Base-by-base conservation (phyloP, 805 yeast species). In the Phaffomyces opuntiae region DNA sequence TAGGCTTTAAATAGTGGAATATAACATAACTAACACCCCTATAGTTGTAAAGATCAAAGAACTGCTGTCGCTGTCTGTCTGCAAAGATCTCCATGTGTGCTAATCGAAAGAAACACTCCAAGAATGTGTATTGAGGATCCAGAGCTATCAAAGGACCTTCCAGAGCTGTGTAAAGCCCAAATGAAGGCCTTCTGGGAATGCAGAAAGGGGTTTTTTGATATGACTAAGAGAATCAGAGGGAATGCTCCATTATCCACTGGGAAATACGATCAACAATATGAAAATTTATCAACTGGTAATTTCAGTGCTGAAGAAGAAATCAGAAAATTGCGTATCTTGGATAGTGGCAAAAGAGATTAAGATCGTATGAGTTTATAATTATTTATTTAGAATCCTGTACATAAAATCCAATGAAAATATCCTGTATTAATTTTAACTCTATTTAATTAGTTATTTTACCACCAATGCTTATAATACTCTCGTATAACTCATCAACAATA, bases 51-150 rank as follows among this genome's bases (percentile, higher is more conserved):
- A 59, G 99, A 91, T 65, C 95, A 91, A 61, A 79, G 90, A 59
- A 88, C 79, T 56, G 96, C 95, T n/a, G 87, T 93, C 47, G 98
- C 98, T 9, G 81, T 91, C 19, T 91, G 99, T 63, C 74, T 91
- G 41, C 99, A 91, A 64, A 77, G 97, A 59, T 89, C 97, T 6
- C 98, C 98, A 14, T 91, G 99, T 65, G 99, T 91, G 42, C 73
- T 91, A 69, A 75, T 91, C 21, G 87, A 93, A 50, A 74, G 99
- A 53, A 75, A 93, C 65, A 87, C 87, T 2, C 98, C 98, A 3
- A 83, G 87, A 50, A 82, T 88, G 48, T 91, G 99, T 60, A 65
- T 90, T 19, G 83, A 85, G 35, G 73, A 90, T 51, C 95, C 96
- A 1, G 83, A 83, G 50, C 73, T 91, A 33, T 72, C 81, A 39